These are phyloP conservation scores for Aspergillus sp. DNA, from an alignment of 2,329 filamentous ascomycete genomes.

Conservation along the genomic window DNA sequence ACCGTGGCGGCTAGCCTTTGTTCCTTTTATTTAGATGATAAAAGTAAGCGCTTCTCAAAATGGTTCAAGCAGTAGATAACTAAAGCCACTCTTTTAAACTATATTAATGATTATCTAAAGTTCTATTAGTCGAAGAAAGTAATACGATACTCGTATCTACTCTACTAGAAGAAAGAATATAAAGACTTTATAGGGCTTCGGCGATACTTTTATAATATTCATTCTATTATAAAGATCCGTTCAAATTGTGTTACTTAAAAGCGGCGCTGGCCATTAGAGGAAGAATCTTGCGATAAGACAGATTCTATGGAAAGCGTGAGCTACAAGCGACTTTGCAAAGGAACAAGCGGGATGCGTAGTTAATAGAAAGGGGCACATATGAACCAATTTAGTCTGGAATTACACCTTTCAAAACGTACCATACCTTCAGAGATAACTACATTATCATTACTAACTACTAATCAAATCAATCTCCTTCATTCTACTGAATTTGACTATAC, in stretches of 20 bases:
- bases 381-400: too few species aligned
- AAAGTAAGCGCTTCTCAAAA: not conserved
- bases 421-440: too few species aligned
- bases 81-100: conserved; percentile 11
- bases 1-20: conserved; percentile 7
- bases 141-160: conserved; percentile 6
- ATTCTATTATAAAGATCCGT: conserved; percentile 6
- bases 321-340: not conserved
- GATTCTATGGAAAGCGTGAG: not conserved
- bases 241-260: conserved; percentile 9
- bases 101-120: conserved; percentile 9
- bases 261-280: not conserved
- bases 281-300: not conserved
- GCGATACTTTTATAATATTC: conserved; percentile 7
- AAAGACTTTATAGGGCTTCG: not conserved
- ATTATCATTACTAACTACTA: too few species aligned
- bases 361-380: too few species aligned
- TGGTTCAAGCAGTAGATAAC: conserved; percentile 11
- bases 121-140: not conserved
- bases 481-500: too few species aligned
- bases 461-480: too few species aligned
- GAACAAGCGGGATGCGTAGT: too few species aligned
- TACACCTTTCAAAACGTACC: too few species aligned
- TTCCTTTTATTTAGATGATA: conserved; percentile 11
- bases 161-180: not conserved